Conservation (phyloP, 495 filamentous ascomycete species). For the Podospora pseudopauciseta region DNA sequence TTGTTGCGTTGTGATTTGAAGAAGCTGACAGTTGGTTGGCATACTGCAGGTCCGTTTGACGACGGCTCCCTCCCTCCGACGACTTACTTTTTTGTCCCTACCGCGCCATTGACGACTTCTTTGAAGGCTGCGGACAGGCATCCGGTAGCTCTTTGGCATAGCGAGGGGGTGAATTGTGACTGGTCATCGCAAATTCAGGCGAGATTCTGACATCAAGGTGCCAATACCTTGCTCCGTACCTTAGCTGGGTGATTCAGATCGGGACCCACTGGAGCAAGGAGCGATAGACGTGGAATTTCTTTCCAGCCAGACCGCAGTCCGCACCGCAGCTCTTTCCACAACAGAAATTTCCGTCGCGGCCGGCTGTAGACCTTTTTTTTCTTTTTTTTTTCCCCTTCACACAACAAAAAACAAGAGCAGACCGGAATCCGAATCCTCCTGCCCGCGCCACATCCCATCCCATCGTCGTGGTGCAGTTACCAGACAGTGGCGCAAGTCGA, state of each 20-base stretch:
- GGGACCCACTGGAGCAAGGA: slow-evolving; percentile 4
- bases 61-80: neutral
- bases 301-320: neutral
- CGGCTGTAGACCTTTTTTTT: neutral
- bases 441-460: neutral
- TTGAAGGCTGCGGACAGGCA: neutral
- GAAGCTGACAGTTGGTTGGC: neutral
- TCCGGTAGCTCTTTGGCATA: neutral
- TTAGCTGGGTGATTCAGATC: slow-evolving; percentile 1
- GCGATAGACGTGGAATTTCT: slow-evolving; percentile 3
- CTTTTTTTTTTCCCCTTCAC: neutral
- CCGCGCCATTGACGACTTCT: neutral
- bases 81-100: neutral
- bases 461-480: too few relatives aligned
- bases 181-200: neutral
- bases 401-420: neutral
- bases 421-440: too few relatives aligned
- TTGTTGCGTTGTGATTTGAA: neutral
- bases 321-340: neutral
- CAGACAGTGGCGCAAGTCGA: too few relatives aligned
- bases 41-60: neutral
- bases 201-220: slow-evolving; percentile 1
- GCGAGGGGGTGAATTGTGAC: neutral
- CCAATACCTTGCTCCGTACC: neutral
- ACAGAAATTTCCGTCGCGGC: neutral